Conservation (phyloP, 106 monocot species). For the Platanthera zijinensis region DNA sequence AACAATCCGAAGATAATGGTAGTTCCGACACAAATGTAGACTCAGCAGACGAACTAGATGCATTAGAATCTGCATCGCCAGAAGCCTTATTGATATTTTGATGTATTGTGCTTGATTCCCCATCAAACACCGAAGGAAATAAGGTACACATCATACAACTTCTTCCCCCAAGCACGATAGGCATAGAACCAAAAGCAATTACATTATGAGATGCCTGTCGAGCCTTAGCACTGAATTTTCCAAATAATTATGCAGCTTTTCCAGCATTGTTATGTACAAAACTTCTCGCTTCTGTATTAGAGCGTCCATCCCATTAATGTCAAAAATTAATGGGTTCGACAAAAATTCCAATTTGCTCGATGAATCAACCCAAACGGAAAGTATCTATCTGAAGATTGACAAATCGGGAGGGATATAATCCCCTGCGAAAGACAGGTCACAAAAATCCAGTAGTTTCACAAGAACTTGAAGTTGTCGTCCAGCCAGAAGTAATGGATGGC, state of each 20-base stretch:
- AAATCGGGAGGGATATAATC: no score
- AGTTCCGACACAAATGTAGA: slow-evolving; percentile 30
- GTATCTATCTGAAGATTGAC: no score
- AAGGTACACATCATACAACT: slow-evolving; percentile 3
- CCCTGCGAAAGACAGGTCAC: no score
- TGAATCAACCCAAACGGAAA: no score
- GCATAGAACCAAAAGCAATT: slow-evolving; percentile 19
- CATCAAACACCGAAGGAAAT: slow-evolving; percentile 15
- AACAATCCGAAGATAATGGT: slow-evolving; percentile 41
- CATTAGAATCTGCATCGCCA: slow-evolving; percentile 32
- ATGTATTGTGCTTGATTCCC: slow-evolving; percentile 8
- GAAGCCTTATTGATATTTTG: slow-evolving; percentile 16
- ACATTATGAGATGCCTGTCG: no score
- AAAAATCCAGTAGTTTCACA: no score
- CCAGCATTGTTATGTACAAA: slow-evolving; percentile 49
- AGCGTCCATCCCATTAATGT: slow-evolving; percentile 26
- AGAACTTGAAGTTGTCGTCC: no score
- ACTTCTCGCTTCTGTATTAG: slow-evolving; percentile 49
- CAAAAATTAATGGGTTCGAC: no score
- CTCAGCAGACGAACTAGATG: slow-evolving; percentile 35
- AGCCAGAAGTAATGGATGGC: no score
- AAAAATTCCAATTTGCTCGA: no score
- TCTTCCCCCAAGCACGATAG: slow-evolving; percentile 20
- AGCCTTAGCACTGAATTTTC: no score
- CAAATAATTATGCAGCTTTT: no score